Conservation (phyloP, 306 rosid species). For the Argentina anserina region DNA sequence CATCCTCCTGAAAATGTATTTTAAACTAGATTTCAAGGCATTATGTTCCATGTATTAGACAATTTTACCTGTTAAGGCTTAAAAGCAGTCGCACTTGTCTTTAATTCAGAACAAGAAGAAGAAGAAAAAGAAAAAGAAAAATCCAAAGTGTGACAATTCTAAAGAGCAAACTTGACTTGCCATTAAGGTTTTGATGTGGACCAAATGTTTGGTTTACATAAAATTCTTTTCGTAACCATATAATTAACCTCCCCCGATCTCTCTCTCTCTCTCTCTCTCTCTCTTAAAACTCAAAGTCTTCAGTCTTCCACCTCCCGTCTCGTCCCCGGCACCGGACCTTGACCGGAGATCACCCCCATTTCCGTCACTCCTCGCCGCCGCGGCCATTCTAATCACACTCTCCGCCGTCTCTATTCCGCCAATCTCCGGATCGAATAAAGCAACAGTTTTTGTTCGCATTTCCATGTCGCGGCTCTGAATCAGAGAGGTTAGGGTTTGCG, state of each 20-base stretch:
- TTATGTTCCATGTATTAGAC: no score
- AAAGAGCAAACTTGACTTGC: no score
- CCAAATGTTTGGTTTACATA: not conserved
- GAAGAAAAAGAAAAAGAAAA: no score
- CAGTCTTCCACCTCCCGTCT: not conserved
- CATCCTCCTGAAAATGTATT: no score
- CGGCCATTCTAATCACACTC: not conserved
- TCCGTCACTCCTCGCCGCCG: not conserved
- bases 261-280: no score
- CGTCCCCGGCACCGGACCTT: constrained; percentile 17
- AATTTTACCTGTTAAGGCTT: no score
- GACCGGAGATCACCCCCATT: constrained; percentile 11
- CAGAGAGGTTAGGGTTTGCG: not conserved
- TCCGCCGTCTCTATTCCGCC: not conserved
- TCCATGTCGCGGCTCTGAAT: constrained; percentile 24
- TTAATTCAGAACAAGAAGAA: no score
- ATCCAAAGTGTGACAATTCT: no score
- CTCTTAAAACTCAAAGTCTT: constrained; percentile 2
- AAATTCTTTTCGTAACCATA: not conserved
- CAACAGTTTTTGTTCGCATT: not conserved
- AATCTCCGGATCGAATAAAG: not conserved
- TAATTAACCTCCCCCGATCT: no score
- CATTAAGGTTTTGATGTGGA: no score
- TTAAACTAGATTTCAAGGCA: no score
- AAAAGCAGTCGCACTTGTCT: no score